A percentile compares a stretch with the other conserved stretches of the same genome.
phyloP scores from a whole-genome alignment of 176 grass and related monocot species.

The Ensete glaucum region DNA sequence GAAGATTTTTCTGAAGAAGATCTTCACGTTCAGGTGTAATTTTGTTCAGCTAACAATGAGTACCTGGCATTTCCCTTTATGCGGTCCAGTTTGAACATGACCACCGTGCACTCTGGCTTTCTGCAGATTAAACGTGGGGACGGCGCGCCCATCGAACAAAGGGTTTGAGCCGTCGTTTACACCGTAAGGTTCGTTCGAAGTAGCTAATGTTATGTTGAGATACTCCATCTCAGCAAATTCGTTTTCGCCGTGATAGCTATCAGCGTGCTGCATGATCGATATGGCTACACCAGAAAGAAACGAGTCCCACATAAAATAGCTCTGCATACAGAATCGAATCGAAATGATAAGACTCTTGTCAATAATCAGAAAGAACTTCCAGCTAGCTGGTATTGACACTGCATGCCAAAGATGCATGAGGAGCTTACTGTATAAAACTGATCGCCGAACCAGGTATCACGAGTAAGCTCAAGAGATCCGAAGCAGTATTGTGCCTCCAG shows the following conservation, averaged over 20 bases:
- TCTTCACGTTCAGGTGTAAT: no score
- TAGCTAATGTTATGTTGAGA: conserved; percentile 57
- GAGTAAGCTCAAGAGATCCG: conserved; percentile 36
- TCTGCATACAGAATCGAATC: conserved; percentile 21
- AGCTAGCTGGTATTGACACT: background rate
- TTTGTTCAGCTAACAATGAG: no score
- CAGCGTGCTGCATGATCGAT: conserved; percentile 43
- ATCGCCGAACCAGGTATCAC: conserved; percentile 37
- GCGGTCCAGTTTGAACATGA: no score
- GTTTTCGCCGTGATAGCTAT: conserved; percentile 31
- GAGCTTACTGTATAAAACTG: conserved; percentile 31
- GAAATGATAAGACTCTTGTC: background rate
- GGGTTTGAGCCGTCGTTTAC: conserved; percentile 56
- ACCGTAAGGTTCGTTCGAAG: conserved; percentile 55
- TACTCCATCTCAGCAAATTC: conserved; percentile 52
- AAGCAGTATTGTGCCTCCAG: conserved; percentile 63
- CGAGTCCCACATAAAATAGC: conserved; percentile 74
- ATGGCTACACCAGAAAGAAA: conserved; percentile 45
- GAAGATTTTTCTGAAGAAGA: no score
- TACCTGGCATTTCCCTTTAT: no score
- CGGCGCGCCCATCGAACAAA: conserved; percentile 51
- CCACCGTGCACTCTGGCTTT: no score
- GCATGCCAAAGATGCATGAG: background rate
- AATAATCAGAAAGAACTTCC: background rate
- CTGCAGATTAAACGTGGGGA: no score